Evolutionary conservation across 768 basidiomycete genomes (phyloP).

Genomic region (Pisolithus marmoratus): DNA sequence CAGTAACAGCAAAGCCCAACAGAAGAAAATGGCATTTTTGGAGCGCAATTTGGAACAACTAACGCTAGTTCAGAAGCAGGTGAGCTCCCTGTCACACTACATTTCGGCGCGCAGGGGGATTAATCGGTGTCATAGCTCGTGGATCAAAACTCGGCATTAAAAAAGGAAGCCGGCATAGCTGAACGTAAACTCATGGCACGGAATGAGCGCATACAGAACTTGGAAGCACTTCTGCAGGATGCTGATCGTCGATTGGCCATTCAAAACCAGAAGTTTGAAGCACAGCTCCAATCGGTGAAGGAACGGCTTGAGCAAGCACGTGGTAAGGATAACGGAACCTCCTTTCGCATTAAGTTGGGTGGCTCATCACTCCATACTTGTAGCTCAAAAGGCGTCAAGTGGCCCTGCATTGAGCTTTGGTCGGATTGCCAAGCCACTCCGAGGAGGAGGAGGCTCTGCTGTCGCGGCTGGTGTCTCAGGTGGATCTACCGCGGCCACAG

Average conservation of each 20-base stretch:
- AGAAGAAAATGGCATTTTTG: constrained; percentile 99
- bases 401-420: constrained; percentile 78
- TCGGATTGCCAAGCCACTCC: constrained; percentile 92
- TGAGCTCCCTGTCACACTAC: constrained; percentile 25
- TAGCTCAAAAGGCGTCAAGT: constrained; percentile 73
- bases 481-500: constrained; percentile 35
- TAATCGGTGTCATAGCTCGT: constrained; percentile 62
- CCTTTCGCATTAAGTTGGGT: constrained; percentile 6
- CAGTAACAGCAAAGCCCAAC: constrained; percentile 96
- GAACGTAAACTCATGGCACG: constrained; percentile 94
- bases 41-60: constrained; percentile 95
- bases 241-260: constrained; percentile 88
- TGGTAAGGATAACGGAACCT: constrained; percentile 50
- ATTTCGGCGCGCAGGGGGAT: constrained; percentile 4
- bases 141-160: constrained; percentile 94
- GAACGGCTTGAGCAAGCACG: constrained; percentile 90
- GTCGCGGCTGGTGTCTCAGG: constrained; percentile 36
- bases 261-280: constrained; percentile 95
- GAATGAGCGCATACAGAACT: constrained; percentile 95
- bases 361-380: constrained; percentile 24
- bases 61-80: constrained; percentile 96
- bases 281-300: constrained; percentile 85
- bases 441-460: constrained; percentile 78
- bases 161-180: constrained; percentile 96
- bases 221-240: constrained; percentile 88